Evolutionary conservation across 2,329 filamentous ascomycete species (phyloP).

Genomic region (Ophiostoma sp.): DNA sequence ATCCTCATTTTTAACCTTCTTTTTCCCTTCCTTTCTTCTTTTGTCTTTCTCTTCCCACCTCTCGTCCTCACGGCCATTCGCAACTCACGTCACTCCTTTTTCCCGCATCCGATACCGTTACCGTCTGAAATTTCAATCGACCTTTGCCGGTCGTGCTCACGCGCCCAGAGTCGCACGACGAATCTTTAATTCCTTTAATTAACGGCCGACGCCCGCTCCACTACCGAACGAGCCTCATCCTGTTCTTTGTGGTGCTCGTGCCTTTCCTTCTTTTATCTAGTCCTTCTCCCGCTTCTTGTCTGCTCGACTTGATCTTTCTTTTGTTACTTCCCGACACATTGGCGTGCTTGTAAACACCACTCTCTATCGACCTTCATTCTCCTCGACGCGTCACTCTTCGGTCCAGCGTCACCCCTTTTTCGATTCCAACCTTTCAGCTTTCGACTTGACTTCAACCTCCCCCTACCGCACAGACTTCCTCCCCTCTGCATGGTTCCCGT

Average conservation of each 20-base stretch:
- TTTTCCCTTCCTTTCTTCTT: neutral
- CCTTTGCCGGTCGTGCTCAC: neutral
- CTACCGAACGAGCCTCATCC: constrained; percentile 26
- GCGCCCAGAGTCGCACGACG: constrained; percentile 28
- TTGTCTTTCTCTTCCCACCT: constrained; percentile 1
- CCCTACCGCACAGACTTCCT: neutral
- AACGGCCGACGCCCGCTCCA: constrained; percentile 29
- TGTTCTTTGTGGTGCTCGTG: neutral
- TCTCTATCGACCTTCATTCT: neutral
- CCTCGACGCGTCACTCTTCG: neutral
- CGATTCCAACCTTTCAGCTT: neutral
- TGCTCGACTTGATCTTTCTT: neutral
- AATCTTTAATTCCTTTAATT: constrained; percentile 19
- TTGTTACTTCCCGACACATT: neutral
- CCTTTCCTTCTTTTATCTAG: constrained; percentile 6
- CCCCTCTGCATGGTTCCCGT: constrained; percentile 42
- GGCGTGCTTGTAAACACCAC: neutral
- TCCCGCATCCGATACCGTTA: neutral
- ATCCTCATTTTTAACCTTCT: constrained; percentile 5
- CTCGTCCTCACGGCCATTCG: neutral
- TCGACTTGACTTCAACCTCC: neutral
- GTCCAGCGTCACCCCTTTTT: neutral
- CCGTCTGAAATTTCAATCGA: constrained; percentile 20
- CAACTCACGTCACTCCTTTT: constrained; percentile 15
- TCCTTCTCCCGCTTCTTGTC: neutral